A percentile compares a stretch with the other conserved stretches of the same genome.
These are phyloP conservation scores for Taphrina communis DNA, from an alignment of 1,139 yeast species.

Conservation along the genomic window DNA sequence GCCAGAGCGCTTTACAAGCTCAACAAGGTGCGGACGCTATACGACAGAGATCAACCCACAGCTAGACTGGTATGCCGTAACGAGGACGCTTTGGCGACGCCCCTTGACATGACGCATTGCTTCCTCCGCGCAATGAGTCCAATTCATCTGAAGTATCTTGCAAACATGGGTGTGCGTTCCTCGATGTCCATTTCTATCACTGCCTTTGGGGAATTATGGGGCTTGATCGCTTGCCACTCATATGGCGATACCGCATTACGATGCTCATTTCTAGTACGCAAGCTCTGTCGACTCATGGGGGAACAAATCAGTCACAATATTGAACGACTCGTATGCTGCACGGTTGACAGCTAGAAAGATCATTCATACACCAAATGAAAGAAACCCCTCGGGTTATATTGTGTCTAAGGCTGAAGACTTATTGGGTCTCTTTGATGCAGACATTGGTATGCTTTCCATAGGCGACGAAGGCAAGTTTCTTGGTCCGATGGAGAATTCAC, in stretches of 20 bases:
- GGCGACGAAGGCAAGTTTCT: slow-evolving; percentile 40
- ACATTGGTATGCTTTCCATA: slow-evolving; percentile 34
- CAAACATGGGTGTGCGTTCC: slow-evolving; percentile 38
- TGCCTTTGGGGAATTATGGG: slow-evolving; percentile 41
- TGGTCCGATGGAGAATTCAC: slow-evolving; percentile 30
- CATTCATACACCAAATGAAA: slow-evolving; percentile 26
- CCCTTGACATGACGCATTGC: slow-evolving; percentile 40
- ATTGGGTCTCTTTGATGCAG: slow-evolving; percentile 40
- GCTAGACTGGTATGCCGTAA: slow-evolving; percentile 39
- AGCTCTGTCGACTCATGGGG: slow-evolving; percentile 37
- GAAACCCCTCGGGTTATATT: slow-evolving; percentile 38
- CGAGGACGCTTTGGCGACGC: slow-evolving; percentile 24
- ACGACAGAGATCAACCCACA: slow-evolving; percentile 36
- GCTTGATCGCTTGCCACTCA: slow-evolving; percentile 38
- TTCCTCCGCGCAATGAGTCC: slow-evolving; percentile 41
- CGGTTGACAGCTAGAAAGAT: slow-evolving; percentile 31
- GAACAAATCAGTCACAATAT: slow-evolving; percentile 36
- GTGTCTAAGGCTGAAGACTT: slow-evolving; percentile 37
- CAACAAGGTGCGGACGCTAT: slow-evolving; percentile 36
- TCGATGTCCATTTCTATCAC: slow-evolving; percentile 40
- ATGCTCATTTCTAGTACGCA: slow-evolving; percentile 31
- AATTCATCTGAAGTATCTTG: slow-evolving; percentile 40
- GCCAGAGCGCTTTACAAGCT: slow-evolving; percentile 36
- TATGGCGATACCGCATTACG: slow-evolving; percentile 32
- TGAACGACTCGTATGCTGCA: slow-evolving; percentile 40